Base-by-base conservation (phyloP, 108 stramenopile species). In the Fragilaria crotonensis region DNA sequence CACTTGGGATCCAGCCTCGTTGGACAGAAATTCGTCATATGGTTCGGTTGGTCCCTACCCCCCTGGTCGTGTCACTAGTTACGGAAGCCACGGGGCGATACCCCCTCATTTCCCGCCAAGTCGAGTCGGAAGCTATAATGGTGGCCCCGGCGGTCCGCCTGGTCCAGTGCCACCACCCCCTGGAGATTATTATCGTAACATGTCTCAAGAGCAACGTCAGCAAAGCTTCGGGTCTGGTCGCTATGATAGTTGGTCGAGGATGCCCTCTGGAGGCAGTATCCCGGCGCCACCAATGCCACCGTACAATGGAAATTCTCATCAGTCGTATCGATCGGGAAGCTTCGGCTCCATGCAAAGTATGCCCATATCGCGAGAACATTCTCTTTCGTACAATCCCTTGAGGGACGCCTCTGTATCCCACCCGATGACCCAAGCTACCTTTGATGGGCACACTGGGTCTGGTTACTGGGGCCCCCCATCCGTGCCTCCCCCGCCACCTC, bases 1-100 rank as follows among this genome's bases (percentile, higher is more conserved):
- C 57, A 79, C 82, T 2, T 93, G 90, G 90, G 78, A 76, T 36
- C 45, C 18, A 51, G 50, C 36, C 11, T 41, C 36, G 36, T 14
- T 41, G 7, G 36, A 41, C 51, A 44, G 52, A 53, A 5, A 19
- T 44, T 18, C 57, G 52, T 23, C 53, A 2, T 11, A 36, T 23
- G 54, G 25, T 44, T 36, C 33, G 22, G 52, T 44, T 28, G n/a
- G 14, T 22, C 25, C 7, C n/a, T 28, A 28, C 28, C 53, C 25
- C 26, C 25, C 25, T 28, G 28, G 14, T 28, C 4, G 14, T 9
- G n/a, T 17, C n/a, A 7, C 49, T 5, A 9, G 7, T 20, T 25
- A 20, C 29, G 18, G 23, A 55, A 55, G 26, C 22, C 36, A 45
- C 23, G 21, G 26, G 33, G 30, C 3, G 14, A 25, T 29, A 23